These are phyloP conservation scores for Xylaria sp. DNA, from an alignment of 2,329 filamentous ascomycete species.

Conservation along the genomic window DNA sequence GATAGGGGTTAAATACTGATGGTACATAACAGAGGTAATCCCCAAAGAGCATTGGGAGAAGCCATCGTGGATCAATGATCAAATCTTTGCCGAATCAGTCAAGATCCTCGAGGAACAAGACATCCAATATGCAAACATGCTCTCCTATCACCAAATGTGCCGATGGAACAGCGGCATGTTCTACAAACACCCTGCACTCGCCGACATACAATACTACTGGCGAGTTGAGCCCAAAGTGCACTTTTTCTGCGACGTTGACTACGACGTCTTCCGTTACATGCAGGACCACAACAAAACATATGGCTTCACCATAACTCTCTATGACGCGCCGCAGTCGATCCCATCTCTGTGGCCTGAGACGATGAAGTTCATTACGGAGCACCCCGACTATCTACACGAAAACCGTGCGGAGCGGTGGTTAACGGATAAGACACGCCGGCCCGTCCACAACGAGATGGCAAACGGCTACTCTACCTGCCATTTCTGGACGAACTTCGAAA, in stretches of 20 bases:
- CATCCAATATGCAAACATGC: slow-evolving; percentile 87
- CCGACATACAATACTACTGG: slow-evolving; percentile 91
- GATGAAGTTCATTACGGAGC: slow-evolving; percentile 82
- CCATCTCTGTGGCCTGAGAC: slow-evolving; percentile 95
- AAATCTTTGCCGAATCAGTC: slow-evolving; percentile 84
- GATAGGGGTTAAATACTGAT: slow-evolving; percentile 36
- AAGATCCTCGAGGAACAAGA: slow-evolving; percentile 81
- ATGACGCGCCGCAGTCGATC: slow-evolving; percentile 87
- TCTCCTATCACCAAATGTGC: slow-evolving; percentile 98
- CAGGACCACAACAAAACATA: slow-evolving; percentile 98
- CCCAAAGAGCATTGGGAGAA: slow-evolving; percentile 95
- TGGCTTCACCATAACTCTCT: slow-evolving; percentile 97
- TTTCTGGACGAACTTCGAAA: slow-evolving; percentile 99
- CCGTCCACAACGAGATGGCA: slow-evolving; percentile 78
- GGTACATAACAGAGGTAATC: slow-evolving; percentile 71
- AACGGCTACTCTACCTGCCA: slow-evolving; percentile 98
- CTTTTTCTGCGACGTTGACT: slow-evolving; percentile 99
- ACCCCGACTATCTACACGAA: slow-evolving; percentile 78
- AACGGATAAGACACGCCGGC: slow-evolving; percentile 76
- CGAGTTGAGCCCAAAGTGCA: slow-evolving; percentile 97
- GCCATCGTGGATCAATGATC: slow-evolving; percentile 88
- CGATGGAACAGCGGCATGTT: slow-evolving; percentile 98
- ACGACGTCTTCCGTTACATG: slow-evolving; percentile 98
- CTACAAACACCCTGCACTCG: slow-evolving; percentile 91
- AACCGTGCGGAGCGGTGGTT: slow-evolving; percentile 91